Base-by-base conservation (phyloP, 495 filamentous ascomycete genomes). In the Neohortaea acidophila region DNA sequence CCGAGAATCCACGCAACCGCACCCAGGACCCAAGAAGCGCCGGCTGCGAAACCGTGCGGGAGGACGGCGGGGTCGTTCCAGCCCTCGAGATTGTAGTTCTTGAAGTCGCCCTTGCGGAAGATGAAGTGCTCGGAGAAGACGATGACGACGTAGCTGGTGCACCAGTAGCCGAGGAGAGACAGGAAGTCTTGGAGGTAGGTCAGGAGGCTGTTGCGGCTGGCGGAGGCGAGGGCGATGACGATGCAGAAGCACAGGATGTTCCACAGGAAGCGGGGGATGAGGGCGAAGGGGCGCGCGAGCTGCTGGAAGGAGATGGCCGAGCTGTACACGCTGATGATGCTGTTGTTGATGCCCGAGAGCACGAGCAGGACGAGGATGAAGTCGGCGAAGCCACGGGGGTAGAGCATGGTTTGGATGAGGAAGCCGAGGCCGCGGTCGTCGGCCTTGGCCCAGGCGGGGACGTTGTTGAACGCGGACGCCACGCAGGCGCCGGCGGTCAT, bases 391-490 rank as follows among this genome's bases (percentile, higher is more conserved):
- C 66, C 65, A 21, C 52, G 47, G 0, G 76, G 75, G 33, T 72
- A 62, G 21, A 73, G 56, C 40, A 73, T 64, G 4, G 56, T 49
- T 36, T 69, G 56, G 39, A 79, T 55, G 10, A 77, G 51, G 35
- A 69, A 67, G 17, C 76, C 75, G n/a, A 79, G 63, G 10, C 73
- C 72, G 23, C 61, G 44, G 11, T 64, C 52, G 44, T 73, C 69
- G 4, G 68, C 60, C 9, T 55, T 60, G 0, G 44, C 46, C 64
- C 67, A 70, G 27, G 62, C 57, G 0, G 61, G 50, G 20, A 65
- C 19, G 31, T 45, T 45, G 44, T 36, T 41, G 4, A 41, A 12
- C 6, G 38, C 44, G 17, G 30, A 47, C 66, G 36, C 30, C 23
- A 41, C 44, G 21, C 41, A 36, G 24, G 37, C 32, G 27, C 73